Base-by-base conservation (phyloP, 1,139 yeast species). In the Saccharomycopsis hybrid region DNA sequence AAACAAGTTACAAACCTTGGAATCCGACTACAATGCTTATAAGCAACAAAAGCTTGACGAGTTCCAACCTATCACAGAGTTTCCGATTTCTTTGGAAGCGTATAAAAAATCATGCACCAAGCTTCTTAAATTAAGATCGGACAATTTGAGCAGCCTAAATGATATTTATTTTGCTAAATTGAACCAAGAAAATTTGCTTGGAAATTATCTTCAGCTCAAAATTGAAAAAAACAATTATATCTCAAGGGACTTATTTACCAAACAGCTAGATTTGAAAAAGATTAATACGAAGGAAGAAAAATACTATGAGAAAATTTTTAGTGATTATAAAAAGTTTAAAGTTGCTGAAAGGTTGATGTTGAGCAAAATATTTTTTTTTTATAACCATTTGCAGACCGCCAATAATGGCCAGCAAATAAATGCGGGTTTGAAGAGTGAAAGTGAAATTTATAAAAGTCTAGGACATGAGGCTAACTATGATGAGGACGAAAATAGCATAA, bases 181-280 rank as follows among this genome's bases (percentile, higher is more conserved):
- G 7, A n/a, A 35, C 4, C 29, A 44, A n/a, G 53, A 52, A 31
- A 48, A 43, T 32, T 24, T 40, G 4, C n/a, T 52, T 8, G 55
- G 55, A 9, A 47, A 50, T 36, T 33, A 28, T 27, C 11, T 50
- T 8, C 55, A 52, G 25, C 9, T 42, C 18, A n/a, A 37, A 13
- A 47, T 50, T 5, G 55, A 52, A 25, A 52, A 50, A 41, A 52
- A 52, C 37, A 47, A 50, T 37, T 41, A 9, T 29, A 41, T 44
- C 29, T 42, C 48, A 5, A 47, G 43, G 33, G 48, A 37, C 25
- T 25, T 52, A 11, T 49, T 47, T 37, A 45, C 36, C 7, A 25
- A 47, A 13, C 45, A 52, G 39, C 37, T 52, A 25, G 46, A 50
- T 13, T 32, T 50, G 13, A 40, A 47, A 18, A 50, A 50, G 40